Evolutionary conservation across 805 yeast genomes (phyloP), one percentile per base, ranked within the genome.

Genomic region (Cyberlindnera meyerae): DNA sequence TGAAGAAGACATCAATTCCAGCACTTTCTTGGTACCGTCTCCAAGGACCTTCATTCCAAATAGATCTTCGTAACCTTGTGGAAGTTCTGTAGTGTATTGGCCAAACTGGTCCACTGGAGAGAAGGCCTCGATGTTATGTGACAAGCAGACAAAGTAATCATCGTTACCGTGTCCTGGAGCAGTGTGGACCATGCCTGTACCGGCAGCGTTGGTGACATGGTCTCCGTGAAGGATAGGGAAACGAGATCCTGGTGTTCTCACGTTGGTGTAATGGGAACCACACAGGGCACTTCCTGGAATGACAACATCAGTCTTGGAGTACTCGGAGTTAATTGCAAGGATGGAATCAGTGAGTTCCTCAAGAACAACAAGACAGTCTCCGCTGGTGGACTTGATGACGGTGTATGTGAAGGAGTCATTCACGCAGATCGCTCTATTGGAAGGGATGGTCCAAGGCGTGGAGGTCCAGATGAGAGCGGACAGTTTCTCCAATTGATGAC

Each of bases 81-180:
- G 77, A 4, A 82, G 52, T 0, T 72, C 75, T 8, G 57, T 45
- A 1, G 76, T 73, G 54, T 79, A 87, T 43, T 68, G 66, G 1
- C 98, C 98, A 36, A 65, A 60, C 39, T 72, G 73, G 54, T 93
- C 86, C 2, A 93, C 94, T 0, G 93, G 87, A 0, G 96, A 86
- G 42, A 65, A 73, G 0, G 85, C 75, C 8, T 60, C 65, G 16
- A 93, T 66, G 0, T 67, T 68, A 43, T 81, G 61, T 16, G 65
- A 59, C 39, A 72, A 58, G 24, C 95, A 90, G 24, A 82, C 69
- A 7, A 80, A 52, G 55, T 85, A 89, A 64, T 93, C 99, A 48
- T 93, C 98, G 51, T 79, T 75, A 51, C 99, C 99, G 57, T 93
- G 98, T 0, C 97, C 97, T 2, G 98, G 97, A 0, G 98, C 97